These are phyloP conservation scores for Heliosperma pusillum DNA, from an alignment of 148 eudicot species.

Conservation along the genomic window DNA sequence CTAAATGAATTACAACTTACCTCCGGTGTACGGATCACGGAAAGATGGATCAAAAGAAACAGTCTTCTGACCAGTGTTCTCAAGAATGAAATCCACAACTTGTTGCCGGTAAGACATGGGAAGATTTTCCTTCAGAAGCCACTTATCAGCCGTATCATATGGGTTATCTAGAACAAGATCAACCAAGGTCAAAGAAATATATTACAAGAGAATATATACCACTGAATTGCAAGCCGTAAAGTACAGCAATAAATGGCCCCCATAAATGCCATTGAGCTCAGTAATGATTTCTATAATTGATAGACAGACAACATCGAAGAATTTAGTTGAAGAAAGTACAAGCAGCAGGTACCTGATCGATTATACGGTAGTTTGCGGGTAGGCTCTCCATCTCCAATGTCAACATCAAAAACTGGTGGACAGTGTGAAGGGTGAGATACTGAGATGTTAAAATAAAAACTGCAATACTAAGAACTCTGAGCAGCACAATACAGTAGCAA, in stretches of 20 bases:
- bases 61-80: slow-evolving; percentile 74
- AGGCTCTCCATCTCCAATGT: slow-evolving; percentile 97
- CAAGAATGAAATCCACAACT: slow-evolving; percentile 84
- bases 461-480: slow-evolving; percentile 1
- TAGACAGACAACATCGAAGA: background rate
- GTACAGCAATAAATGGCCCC: background rate
- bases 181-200: slow-evolving; percentile 12
- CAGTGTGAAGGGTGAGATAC: slow-evolving; percentile 17
- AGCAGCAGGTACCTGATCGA: slow-evolving; percentile 59
- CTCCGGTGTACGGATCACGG: slow-evolving; percentile 93
- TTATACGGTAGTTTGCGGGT: slow-evolving; percentile 89
- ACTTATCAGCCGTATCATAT: slow-evolving; percentile 86
- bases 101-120: slow-evolving; percentile 90
- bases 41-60: slow-evolving; percentile 68
- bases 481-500: background rate
- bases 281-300: background rate
- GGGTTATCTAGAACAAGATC: slow-evolving; percentile 63
- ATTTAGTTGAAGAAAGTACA: background rate
- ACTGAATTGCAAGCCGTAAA: background rate
- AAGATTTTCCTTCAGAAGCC: slow-evolving; percentile 89
- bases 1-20: slow-evolving; percentile 41
- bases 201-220: background rate
- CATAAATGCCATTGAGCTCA: background rate
- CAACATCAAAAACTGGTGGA: slow-evolving; percentile 88
- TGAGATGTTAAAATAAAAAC: slow-evolving; percentile 19